Base-by-base conservation (phyloP, 129 eudicot genomes). In the Dittrichia graveolens region DNA sequence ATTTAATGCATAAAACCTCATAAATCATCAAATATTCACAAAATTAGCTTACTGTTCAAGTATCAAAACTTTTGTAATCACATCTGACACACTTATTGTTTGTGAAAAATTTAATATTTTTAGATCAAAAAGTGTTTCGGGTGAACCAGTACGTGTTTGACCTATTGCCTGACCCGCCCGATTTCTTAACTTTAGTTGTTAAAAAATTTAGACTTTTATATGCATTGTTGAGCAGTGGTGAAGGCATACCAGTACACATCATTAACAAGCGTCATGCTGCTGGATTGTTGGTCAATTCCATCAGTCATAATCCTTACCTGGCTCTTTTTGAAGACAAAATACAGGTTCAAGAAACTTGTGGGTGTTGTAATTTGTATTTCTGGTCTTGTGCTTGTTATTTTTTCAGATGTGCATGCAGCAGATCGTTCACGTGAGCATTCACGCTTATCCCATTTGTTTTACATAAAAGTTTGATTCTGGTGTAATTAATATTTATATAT, bases 221-320 rank as follows among this genome's bases (percentile, higher is more conserved):
- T 65, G 47, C 15, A n/a, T 53, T 45, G 10, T 65, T 66, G 43
- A 85, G 80, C 89, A 92, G 98, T 92, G 75, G 98, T 92, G 62
- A 92, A 89, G 92, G 98, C 98, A 35, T 92, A 92, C 61, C 98
- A 89, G 71, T 92, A 87, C 82, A 92, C 98, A 40, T 89, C 98
- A 15, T 65, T 92, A 73, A 92, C 98, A 65, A 92, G 98, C 50
- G 95, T 92, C 24, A 92, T 89, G 92, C 87, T 92, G 57, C 84
- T 92, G 85, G 98, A 92, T 85, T 92, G 96, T 79, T 92, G 98
- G 98, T 75, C 96, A 12, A 92, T 92, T 68, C 98, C 98, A 37
- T 80, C 85, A 13, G 98, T 92, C 78, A 84, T 92, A 57, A 52
- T 92, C 70, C 84, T 92, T 46, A 92, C 96, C 3, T 82, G 96